Evolutionary conservation across 495 filamentous ascomycete genomes (phyloP), one percentile per base, ranked within the genome.

Genomic region (Copromyces sp.): DNA sequence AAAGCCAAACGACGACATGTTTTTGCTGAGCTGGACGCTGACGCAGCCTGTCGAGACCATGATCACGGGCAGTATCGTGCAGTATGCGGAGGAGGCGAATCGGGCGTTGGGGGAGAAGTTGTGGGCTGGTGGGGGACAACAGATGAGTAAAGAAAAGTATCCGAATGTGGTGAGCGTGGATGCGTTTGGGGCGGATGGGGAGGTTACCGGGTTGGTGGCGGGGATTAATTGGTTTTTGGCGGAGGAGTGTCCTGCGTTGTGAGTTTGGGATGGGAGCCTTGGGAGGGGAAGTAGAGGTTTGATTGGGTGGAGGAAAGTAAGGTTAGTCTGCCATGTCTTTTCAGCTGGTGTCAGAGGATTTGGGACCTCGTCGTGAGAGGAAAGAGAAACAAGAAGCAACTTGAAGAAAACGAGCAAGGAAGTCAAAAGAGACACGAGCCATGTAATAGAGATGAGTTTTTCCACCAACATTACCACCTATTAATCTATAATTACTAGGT

Each of bases 151-250:
- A 35, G 14, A 29, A 12, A 37, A 16, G 17, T 71, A 39, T 20
- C 70, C 70, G 17, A 71, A 71, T 39, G 44, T 71, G 41, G 47
- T 71, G 7, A 29, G 14, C 20, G 70, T 71, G 6, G 70, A 71
- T 12, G 70, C 70, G 1, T 65, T 59, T 61, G 41, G n/a, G 0
- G 17, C 3, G 1, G n/a, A 47, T 20, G 70, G 70, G 1, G 70
- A 59, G 29, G 38, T 71, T 6, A 4, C 29, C 0, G 41, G 41
- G 37, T 37, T 71, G 70, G 44, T 37, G 29, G 47, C 47, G n/a
- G 70, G 29, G 0, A 61, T 71, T 16, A 71, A 65, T 39, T 71
- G 47, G 32, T 32, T 24, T 9, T 65, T 71, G 44, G 45, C 70
- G n/a, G 37, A n/a, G 70, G 32, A 65, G n/a, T 71, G 70, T 40